Conservation (phyloP, 139 green algal species). For the Micromonas commoda region DNA sequence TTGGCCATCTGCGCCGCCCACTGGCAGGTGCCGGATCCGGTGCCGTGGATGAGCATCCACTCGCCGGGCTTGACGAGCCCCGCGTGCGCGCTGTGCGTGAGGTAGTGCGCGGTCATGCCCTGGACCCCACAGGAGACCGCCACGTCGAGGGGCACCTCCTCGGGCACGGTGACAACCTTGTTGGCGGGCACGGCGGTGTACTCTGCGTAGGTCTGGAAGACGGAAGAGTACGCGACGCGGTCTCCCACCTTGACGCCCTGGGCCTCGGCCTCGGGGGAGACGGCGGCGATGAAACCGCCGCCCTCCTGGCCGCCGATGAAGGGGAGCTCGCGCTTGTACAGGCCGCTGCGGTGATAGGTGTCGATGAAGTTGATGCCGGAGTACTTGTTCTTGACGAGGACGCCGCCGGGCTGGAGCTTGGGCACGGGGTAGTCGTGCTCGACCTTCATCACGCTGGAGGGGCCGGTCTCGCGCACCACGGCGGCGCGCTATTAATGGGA, state of each 20-base stretch:
- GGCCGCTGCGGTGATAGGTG: slow-evolving; percentile 32
- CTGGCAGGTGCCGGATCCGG: slow-evolving; percentile 28
- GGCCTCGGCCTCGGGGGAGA: slow-evolving; percentile 18
- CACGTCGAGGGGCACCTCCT: slow-evolving; percentile 23
- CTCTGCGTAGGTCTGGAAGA: slow-evolving; percentile 35
- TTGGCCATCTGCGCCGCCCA: slow-evolving; percentile 36
- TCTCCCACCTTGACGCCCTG: slow-evolving; percentile 27
- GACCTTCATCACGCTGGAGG: slow-evolving; percentile 24
- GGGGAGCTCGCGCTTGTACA: slow-evolving; percentile 31
- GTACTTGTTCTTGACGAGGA: slow-evolving; percentile 31
- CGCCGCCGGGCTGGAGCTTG: slow-evolving; percentile 14
- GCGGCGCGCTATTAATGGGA: slow-evolving; percentile 3
- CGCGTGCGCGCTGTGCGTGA: slow-evolving; percentile 32
- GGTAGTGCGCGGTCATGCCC: slow-evolving; percentile 34
- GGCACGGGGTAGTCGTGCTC: slow-evolving; percentile 33
- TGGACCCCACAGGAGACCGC: slow-evolving; percentile 23
- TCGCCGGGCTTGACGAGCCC: slow-evolving; percentile 29
- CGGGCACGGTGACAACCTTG: slow-evolving; percentile 29
- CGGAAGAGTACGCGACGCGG: slow-evolving; percentile 26
- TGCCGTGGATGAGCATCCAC: slow-evolving; percentile 37
- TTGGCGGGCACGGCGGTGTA: slow-evolving; percentile 30
- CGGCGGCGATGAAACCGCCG: slow-evolving; percentile 21
- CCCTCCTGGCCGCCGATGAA: slow-evolving; percentile 35
- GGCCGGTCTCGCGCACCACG: slow-evolving; percentile 31
- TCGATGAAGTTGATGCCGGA: slow-evolving; percentile 37